Base-by-base conservation (phyloP, 2,329 filamentous ascomycete genomes). In the Fusarium pseudograminearum region DNA sequence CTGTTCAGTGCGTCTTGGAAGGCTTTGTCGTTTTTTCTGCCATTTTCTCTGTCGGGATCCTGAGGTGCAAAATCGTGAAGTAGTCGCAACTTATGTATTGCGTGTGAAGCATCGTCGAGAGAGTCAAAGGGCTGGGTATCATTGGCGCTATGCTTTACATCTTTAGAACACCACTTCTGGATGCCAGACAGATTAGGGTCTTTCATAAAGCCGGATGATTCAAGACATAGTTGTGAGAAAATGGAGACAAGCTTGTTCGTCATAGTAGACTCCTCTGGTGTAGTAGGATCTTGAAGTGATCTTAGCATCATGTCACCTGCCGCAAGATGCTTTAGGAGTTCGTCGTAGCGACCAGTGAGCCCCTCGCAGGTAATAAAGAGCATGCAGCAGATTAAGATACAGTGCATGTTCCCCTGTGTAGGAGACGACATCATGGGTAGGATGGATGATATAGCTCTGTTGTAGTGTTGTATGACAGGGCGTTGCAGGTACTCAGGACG, bases 381-480 rank as follows among this genome's bases (percentile, higher is more conserved):
- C 2, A 64, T 33, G 12, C 61, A 64, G 8, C 58, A 64, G 2
- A 64, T 34, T 0, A 64, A 4, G 7, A 63, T 57, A 2, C 50
- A 57, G 24, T 63, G 31, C 9, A 63, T 48, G 2, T 57, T 44
- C 12, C 15, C 30, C 1, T 30, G 3, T 8, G 30, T 33, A 0
- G 50, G 42, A 0, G 42, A n/a, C 0, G 61, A 63, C 61, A 64
- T 63, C 3, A 63, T 12, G 2, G 61, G 58, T 1, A 64, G 4
- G 3, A 64, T 63, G 0, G 58, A 63, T 0, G 58, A 44, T 36
- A 64, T 64, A 9, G 61, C 61, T 45, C 16, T 64, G 31, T 64
- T 64, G 5, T 64, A 64, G 4, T 64, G 61, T 1, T 63, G 61
- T 9, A 64, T 64, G 14, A 64, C 50, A 7, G 51, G 59, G 2